Evolutionary conservation across 2,329 filamentous ascomycete species (phyloP), one percentile per base, ranked within the genome.

Genomic region (Elsinoe perseae): DNA sequence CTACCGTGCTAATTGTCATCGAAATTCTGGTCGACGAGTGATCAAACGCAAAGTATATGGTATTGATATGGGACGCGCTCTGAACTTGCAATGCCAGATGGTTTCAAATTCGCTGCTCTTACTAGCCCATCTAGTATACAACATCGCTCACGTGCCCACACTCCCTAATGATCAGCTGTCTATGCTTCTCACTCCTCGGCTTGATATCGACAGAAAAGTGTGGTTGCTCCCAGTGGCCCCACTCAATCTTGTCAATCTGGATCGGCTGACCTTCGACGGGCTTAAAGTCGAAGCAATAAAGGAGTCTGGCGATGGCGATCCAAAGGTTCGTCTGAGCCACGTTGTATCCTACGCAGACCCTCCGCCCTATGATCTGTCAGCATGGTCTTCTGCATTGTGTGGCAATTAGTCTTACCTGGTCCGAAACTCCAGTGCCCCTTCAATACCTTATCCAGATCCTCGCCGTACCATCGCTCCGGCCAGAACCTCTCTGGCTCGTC

Each of bases 401-500:
- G 20, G 12, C 23, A 25, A 6, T 14, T 4, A 23, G 9, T 32
- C 52, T 42, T n/a, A 54, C 52, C 52, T 16, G 54, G 38, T 18
- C 54, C 54, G 25, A 56, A 56, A 27, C 38, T 44, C 38, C 42
- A 56, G 16, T 56, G 54, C n/a, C 54, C 54, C 42, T 56, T 56
- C 54, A 56, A 36, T 42, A 44, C 38, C 38, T 44, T 56, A 18
- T 56, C 42, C 42, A 56, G 20, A 56, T 56, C 54, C 23, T 27
- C 48, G 8, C 32, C 32, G 16, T 36, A 52, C 48, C 48, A 52
- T 12, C 48, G 9, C 18, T 52, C 48, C 2, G 48, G 48, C 48
- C 48, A 52, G 16, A 52, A 52, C 48, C 27, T 52, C 7, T 28
- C 28, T 9, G 48, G 25, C 18, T 52, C 25, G 20, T 34, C 48